Evolutionary conservation across 495 filamentous ascomycete genomes (phyloP), one percentile per base, ranked within the genome.

Genomic region (Sporormia fimetaria): DNA sequence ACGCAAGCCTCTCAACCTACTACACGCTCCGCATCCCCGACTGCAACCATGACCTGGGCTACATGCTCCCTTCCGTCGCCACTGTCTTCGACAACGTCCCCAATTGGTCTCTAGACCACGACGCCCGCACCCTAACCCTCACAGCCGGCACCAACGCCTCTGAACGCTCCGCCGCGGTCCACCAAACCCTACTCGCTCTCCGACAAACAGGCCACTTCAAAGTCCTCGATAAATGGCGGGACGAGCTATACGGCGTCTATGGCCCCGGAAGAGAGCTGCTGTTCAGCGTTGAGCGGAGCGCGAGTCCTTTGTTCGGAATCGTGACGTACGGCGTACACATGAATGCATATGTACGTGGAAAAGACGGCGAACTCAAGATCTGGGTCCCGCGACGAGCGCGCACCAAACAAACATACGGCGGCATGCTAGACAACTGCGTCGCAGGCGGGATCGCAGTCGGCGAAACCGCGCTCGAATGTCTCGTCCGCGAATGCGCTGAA

Each of bases 351-450:
- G 68, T 80, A 20, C 60, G 63, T 16, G 28, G 10, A 18, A 54
- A 47, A 34, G 63, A 71, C 20, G 70, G 61, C 11, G 56, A 55
- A 23, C 48, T 92, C 21, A 76, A 76, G 49, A 71, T 99, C 24
- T 94, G 90, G 85, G 73, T 92, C 0, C 86, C 90, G 4, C 67
- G 81, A 33, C 67, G 90, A 7, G 70, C 84, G 17, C 67, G 65
- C 29, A 72, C 59, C 23, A 96, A 96, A 65, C 71, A 82, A 48
- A 94, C 86, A 0, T 96, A 86, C 50, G 77, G 79, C 2, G 68
- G 79, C 6, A 83, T 94, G 76, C 63, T 96, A 33, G 90, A 99
- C 58, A 99, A 99, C 56, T 82, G 83, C 2, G 92, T 94, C 4
- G 90, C 87, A 0, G 90, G 90, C 3, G 90, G 90, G 0, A 78